Base-by-base conservation (phyloP, 305 asterid species). In the Nicotiana rustica region DNA sequence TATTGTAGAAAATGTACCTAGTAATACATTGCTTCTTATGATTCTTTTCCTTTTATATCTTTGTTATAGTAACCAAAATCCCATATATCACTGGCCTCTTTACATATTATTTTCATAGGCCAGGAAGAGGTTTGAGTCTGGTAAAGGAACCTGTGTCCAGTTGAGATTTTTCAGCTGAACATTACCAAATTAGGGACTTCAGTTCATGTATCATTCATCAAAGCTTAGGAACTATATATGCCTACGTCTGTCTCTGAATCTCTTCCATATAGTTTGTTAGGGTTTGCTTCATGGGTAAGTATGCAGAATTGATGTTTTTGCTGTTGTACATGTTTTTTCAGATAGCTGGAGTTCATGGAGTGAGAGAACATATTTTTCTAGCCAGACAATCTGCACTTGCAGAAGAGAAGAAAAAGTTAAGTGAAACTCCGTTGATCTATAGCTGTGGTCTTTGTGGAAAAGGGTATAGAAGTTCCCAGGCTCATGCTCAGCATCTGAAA, bases 311-410 rank as follows among this genome's bases (percentile, higher is more conserved):
- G 13, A 52, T 80, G 47, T 59, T 80, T 36, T 57, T 25, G 65
- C 36, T 15, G 36, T 84, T 56, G 57, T 69, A 18, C 62, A 79
- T 68, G 29, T 73, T 18, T 79, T 44, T 75, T 35, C 86, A 96
- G 99, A 94, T 96, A 84, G 98, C 98, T n/a, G 98, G 99, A 60
- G 98, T 96, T 69, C 99, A 98, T 14, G 99, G 98, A 65, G 98
- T 96, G 84, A 95, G 98, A 10, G 98, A 96, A 86, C 47, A 92
- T 52, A 93, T 96, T 31, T 96, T 93, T 83, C 64, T 82, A 59
- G 97, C 97, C 83, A 92, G 95, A 82, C 97, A 96, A 88, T 82
- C 97, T 70, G 98, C 97, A 15, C 88, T 94, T 67, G 97, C 92
- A 4, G 95, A 90, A 56, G 97, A 92, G 89, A 88, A 86, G 77